These are phyloP conservation scores for Yamadazyma epiphylla DNA, from an alignment of 1,139 yeast species.

Conservation along the genomic window DNA sequence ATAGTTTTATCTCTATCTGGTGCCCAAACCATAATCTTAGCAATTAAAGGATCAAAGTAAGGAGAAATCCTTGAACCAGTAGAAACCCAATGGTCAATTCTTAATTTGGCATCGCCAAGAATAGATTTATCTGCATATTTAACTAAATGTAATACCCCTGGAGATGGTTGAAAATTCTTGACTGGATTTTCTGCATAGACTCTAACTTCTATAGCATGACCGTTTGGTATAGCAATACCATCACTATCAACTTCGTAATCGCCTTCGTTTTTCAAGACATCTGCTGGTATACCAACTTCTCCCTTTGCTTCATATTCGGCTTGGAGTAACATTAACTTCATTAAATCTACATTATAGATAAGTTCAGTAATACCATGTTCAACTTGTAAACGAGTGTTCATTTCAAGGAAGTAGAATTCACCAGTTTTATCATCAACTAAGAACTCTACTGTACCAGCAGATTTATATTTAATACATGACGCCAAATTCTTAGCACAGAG, in stretches of 20 bases:
- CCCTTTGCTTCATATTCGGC: constrained; percentile 24
- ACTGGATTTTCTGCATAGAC: constrained; percentile 36
- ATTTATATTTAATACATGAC: constrained; percentile 23
- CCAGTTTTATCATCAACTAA: constrained; percentile 30
- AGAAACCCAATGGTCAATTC: constrained; percentile 34
- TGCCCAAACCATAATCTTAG: constrained; percentile 34
- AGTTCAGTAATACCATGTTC: constrained; percentile 37
- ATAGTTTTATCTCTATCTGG: constrained; percentile 19
- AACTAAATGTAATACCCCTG: constrained; percentile 29
- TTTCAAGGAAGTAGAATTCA: constrained; percentile 26
- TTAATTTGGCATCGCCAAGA: constrained; percentile 13
- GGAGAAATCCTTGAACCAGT: constrained; percentile 33
- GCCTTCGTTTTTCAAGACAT: constrained; percentile 12
- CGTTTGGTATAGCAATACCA: constrained; percentile 24
- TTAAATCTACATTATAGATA: constrained; percentile 28
- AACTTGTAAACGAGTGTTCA: constrained; percentile 35
- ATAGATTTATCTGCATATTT: constrained; percentile 11
- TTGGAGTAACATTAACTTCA: constrained; percentile 28
- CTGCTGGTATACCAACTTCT: constrained; percentile 19
- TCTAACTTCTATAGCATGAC: constrained; percentile 35
- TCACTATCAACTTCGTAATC: constrained; percentile 8
- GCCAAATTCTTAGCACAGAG: constrained; percentile 24
- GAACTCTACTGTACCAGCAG: constrained; percentile 36
- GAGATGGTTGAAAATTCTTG: constrained; percentile 31
- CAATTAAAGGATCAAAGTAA: constrained; percentile 33